These are phyloP conservation scores for Penicillium psychrosexuale DNA, from an alignment of 2,329 filamentous ascomycete genomes.

Conservation along the genomic window DNA sequence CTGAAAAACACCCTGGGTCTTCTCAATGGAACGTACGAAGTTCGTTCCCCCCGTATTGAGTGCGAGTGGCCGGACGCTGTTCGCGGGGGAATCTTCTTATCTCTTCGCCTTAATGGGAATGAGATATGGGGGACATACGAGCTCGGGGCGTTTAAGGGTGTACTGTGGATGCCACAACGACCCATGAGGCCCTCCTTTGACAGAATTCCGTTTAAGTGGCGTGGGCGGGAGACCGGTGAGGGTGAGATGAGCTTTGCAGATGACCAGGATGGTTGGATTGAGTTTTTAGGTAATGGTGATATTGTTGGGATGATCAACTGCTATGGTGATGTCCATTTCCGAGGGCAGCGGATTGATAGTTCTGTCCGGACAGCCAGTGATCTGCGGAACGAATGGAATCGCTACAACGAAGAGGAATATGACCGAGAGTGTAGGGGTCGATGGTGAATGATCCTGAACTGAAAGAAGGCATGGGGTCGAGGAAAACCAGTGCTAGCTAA, in stretches of 20 bases:
- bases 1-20: not conserved
- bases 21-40: not conserved
- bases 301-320: not conserved
- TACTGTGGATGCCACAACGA: not conserved
- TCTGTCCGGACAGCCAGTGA: not conserved
- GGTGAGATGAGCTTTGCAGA: not conserved
- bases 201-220: not conserved
- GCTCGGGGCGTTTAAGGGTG: not conserved
- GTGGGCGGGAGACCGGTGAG: not conserved
- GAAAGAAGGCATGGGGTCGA: too few species aligned
- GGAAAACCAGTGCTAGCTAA: not conserved
- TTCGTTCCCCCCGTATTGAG: not conserved
- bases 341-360: not conserved
- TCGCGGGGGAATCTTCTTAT: not conserved
- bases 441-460: too few species aligned
- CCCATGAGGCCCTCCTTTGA: not conserved
- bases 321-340: not conserved
- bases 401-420: not conserved
- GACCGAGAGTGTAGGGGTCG: not conserved
- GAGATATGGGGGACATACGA: not conserved
- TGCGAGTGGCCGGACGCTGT: not conserved
- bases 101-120: not conserved
- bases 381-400: not conserved
- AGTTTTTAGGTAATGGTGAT: conserved; percentile 1
- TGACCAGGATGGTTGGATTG: not conserved